A percentile compares a stretch with the other conserved stretches of the same genome.
Conservation (phyloP, 495 filamentous ascomycete genomes). For the Aspergillus panamensis region DNA sequence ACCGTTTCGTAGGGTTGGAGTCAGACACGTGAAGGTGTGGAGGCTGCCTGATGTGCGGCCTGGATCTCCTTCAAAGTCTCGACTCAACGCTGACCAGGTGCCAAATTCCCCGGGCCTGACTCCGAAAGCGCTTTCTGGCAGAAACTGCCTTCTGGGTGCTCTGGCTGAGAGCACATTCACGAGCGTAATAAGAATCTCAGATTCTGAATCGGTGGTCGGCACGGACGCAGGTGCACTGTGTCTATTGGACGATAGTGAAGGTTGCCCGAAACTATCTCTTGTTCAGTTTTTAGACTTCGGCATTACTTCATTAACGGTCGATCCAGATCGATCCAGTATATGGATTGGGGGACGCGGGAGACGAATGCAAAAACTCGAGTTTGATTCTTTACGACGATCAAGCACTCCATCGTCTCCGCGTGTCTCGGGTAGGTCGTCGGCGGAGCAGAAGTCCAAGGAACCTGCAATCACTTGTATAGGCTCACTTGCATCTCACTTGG, state of each 20-base stretch:
- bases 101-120: constrained; percentile 39
- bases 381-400: constrained; percentile 36
- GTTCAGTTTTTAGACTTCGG: constrained; percentile 37
- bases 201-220: constrained; percentile 48
- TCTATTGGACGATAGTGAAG: constrained; percentile 69
- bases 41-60: constrained; percentile 61
- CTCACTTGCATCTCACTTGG: constrained; percentile 60
- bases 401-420: constrained; percentile 29
- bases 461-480: constrained; percentile 62
- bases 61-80: constrained; percentile 48
- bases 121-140: constrained; percentile 56
- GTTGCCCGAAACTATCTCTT: constrained; percentile 58
- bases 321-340: constrained; percentile 46
- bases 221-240: constrained; percentile 50
- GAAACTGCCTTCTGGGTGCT: constrained; percentile 53
- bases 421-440: constrained; percentile 19
- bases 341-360: constrained; percentile 55
- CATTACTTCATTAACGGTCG: constrained; percentile 52
- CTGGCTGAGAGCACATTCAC: constrained; percentile 81
- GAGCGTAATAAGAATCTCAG: constrained; percentile 68
- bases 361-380: constrained; percentile 35
- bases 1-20: constrained; percentile 57
- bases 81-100: constrained; percentile 38
- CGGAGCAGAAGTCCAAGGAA: constrained; percentile 27
- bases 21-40: constrained; percentile 94